Conservation (phyloP, 352 stramenopile species). For the Pythium rishiriense region DNA sequence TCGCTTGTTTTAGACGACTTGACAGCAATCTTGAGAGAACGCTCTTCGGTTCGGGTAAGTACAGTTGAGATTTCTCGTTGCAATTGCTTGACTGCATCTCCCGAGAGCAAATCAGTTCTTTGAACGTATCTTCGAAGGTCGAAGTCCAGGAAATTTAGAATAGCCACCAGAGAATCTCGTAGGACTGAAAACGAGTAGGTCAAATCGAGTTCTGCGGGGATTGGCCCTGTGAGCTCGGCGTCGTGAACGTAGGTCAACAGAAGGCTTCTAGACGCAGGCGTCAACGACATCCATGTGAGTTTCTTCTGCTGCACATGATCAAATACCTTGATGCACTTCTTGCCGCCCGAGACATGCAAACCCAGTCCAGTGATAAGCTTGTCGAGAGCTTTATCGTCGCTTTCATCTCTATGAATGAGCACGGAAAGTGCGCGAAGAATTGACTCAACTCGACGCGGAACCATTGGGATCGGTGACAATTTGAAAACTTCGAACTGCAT, state of each 20-base stretch:
- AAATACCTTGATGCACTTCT: constrained; percentile 17
- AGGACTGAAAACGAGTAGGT: constrained; percentile 7
- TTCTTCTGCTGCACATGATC: constrained; percentile 13
- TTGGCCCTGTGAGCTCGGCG: constrained; percentile 6
- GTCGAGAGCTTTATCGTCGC: constrained; percentile 4
- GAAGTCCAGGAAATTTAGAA: constrained; percentile 15
- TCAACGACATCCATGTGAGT: background rate
- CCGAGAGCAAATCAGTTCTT: constrained; percentile 10
- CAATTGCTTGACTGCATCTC: constrained; percentile 11
- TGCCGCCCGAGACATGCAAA: constrained; percentile 7
- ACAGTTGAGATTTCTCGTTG: constrained; percentile 8
- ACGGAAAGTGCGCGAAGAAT: constrained; percentile 13
- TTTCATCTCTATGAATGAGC: background rate
- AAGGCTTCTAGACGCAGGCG: background rate
- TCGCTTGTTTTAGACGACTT: constrained; percentile 5
- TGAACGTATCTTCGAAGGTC: constrained; percentile 13
- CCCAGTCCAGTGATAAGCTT: constrained; percentile 4
- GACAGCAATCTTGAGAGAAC: background rate
- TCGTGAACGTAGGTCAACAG: background rate
- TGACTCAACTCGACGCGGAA: constrained; percentile 8
- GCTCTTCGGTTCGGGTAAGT: constrained; percentile 6
- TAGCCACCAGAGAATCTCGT: constrained; percentile 3
- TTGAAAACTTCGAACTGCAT: constrained; percentile 12
- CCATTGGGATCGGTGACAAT: background rate
- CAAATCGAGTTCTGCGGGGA: background rate